Base-by-base conservation (phyloP, 352 stramenopile species). In the Chrysophaeum taylorii region DNA sequence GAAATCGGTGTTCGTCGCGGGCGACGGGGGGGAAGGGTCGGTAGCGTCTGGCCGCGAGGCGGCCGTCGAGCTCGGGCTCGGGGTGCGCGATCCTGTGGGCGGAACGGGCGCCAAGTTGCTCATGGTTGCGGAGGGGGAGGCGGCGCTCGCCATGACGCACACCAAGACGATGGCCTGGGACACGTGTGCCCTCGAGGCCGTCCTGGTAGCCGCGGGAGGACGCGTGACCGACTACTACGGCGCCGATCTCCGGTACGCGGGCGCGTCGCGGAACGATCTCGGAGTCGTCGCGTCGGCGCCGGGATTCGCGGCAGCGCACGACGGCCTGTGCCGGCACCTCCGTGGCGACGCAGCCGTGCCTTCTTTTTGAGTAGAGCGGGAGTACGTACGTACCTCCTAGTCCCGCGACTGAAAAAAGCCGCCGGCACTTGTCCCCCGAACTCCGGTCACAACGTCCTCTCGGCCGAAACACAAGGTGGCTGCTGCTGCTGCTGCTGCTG, bases 171-270 rank as follows among this genome's bases (percentile, higher is more conserved):
- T 64, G 29, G 38, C 79, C 18, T 85, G 80, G 80, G 80, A 85
- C 71, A 81, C 76, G 27, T 79, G 72, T 54, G 72, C 76, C 1
- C 69, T 78, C 27, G 71, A 78, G 37, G 69, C 80, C 43, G 31
- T 85, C 4, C 73, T 85, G 16, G 39, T 68, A 16, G 73, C 71
- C 33, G 60, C 70, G 9, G 78, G 75, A 38, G 76, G 76, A 1
- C 77, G 72, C 29, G 71, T 85, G 1, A 85, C 80, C 0, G 80
- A 85, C 43, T 64, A 77, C 64, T 80, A 82, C 68, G 79, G 79
- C 35, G 39, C 68, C 35, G 73, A 76, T 14, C 50, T 84, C 27
- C 62, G 77, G 27, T 76, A 84, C 72, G 69, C 64, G 23, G 64
- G 63, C 61, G 61, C 38, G n/a, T 5, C 16, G 18, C 5, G 16